Evolutionary conservation across 2,329 filamentous ascomycete species (phyloP), one percentile per base, ranked within the genome.

Genomic region (Hypomyces perniciosus): DNA sequence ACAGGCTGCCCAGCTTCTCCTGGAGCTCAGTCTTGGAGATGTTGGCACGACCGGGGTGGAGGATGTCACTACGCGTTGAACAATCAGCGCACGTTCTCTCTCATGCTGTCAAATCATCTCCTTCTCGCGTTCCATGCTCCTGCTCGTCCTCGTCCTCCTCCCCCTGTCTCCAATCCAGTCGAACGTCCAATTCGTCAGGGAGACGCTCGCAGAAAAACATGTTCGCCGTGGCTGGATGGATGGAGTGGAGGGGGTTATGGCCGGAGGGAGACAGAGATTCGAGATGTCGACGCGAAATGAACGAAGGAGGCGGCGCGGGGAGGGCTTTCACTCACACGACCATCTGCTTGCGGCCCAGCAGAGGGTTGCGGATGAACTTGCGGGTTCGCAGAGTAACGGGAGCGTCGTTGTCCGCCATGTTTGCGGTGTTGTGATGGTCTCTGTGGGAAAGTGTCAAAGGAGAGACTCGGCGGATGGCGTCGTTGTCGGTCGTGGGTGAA

Each of bases 361-460:
- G 90, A 76, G 93, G 89, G 86, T 99, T 99, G 82, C 91, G 90
- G 80, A 97, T 95, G 88, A 99, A 99, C 84, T 97, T 97, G 88
- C 93, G 92, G 78, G 93, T 99, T 81, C 93, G 85, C 79, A 91
- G 79, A 69, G 86, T 90, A 73, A 90, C 85, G 72, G 85, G 78
- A 67, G 77, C 76, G 73, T 89, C 85, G 71, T 77, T 76, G 78
- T 91, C 88, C 78, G 91, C 88, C 92, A 96, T 96, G 76, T 77
- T 95, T 80, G 78, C 78, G 76, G 70, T 75, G 57, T 62, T 61
- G 59, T 58, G 63, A 62, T 63, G 65, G 52, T 59, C 64, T 66
- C 60, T 65, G 59, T 61, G 59, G 61, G 61, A 57, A 59, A 61
- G 57, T 62, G 65, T 56, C 60, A 60, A 59, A 56, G 56, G 58